Percentiles rank a stretch among this genome's conserved stretches.
Evolutionary conservation across 2,329 filamentous ascomycete species (phyloP).

Genomic region (Claviceps sp.): DNA sequence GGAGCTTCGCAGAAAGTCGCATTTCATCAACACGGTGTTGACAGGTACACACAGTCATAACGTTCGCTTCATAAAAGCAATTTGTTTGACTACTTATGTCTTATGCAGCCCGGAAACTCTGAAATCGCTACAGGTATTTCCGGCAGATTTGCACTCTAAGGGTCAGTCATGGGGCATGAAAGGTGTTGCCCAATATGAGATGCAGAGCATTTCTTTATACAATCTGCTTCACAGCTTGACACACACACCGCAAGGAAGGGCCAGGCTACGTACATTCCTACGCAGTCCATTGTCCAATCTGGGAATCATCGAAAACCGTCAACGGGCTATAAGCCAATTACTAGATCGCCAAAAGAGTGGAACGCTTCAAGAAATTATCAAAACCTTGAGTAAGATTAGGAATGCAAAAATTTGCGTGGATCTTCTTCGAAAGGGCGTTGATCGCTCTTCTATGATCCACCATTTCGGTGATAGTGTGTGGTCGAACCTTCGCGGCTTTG

Average conservation of each 20-base stretch:
- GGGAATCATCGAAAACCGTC: slow-evolving; percentile 54
- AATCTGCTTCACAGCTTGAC: slow-evolving; percentile 67
- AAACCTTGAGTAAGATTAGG: slow-evolving; percentile 55
- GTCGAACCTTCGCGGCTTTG: slow-evolving; percentile 59
- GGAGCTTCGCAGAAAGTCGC: slow-evolving; percentile 53
- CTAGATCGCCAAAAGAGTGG: slow-evolving; percentile 53
- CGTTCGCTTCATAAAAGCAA: slow-evolving; percentile 37
- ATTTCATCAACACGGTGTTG: slow-evolving; percentile 20
- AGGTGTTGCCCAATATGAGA: slow-evolving; percentile 40
- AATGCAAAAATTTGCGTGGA: slow-evolving; percentile 59
- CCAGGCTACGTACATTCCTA: slow-evolving; percentile 64
- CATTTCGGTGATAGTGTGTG: slow-evolving; percentile 56
- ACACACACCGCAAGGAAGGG: slow-evolving; percentile 66
- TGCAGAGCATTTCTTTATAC: slow-evolving; percentile 74
- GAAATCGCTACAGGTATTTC: slow-evolving; percentile 70
- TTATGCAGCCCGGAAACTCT: slow-evolving; percentile 74
- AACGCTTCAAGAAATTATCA: slow-evolving; percentile 39
- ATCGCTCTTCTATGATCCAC: slow-evolving; percentile 29
- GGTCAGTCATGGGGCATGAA: slow-evolving; percentile 54
- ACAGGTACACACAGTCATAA: neutral
- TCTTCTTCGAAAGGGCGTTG: slow-evolving; percentile 67
- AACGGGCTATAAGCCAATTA: slow-evolving; percentile 55
- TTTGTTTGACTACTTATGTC: slow-evolving; percentile 53
- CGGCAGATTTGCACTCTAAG: slow-evolving; percentile 71
- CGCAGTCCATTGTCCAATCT: slow-evolving; percentile 63